Evolutionary conservation across 2,329 filamentous ascomycete species (phyloP).

Genomic region (Penicillium sumatraense): DNA sequence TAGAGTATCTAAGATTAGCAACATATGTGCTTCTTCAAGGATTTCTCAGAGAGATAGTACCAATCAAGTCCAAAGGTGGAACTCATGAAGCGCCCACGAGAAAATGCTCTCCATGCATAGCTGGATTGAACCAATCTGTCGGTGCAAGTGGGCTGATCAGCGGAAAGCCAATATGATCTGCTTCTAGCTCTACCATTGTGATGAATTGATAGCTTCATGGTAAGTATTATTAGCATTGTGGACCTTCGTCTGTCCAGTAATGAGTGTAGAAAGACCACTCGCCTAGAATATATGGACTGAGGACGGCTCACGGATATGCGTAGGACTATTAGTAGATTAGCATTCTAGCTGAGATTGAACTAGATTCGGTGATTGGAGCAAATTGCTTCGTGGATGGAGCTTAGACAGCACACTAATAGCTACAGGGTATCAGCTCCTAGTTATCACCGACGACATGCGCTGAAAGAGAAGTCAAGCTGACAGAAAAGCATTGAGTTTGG

Average conservation of each 20-base stretch:
- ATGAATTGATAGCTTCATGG: neutral
- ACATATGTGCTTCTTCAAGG: neutral
- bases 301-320: neutral
- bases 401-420: too few relatives aligned
- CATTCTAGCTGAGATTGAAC: neutral
- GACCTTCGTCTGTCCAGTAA: neutral
- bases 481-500: too few relatives aligned
- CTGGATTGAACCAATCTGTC: neutral
- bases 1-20: conserved; percentile 5
- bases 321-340: neutral
- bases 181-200: neutral
- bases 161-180: neutral
- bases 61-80: neutral
- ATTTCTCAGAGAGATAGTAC: neutral
- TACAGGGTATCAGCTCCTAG: too few relatives aligned
- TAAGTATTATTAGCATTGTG: conserved; percentile 1
- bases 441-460: too few relatives aligned
- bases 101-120: neutral
- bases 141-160: neutral
- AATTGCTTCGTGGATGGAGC: too few relatives aligned
- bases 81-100: neutral
- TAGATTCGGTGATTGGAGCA: neutral
- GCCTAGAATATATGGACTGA: neutral
- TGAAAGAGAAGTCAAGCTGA: too few relatives aligned
- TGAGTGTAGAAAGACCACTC: neutral